Conservation (phyloP, 2,329 filamentous ascomycete species). For the Macroventuria anomochaeta region DNA sequence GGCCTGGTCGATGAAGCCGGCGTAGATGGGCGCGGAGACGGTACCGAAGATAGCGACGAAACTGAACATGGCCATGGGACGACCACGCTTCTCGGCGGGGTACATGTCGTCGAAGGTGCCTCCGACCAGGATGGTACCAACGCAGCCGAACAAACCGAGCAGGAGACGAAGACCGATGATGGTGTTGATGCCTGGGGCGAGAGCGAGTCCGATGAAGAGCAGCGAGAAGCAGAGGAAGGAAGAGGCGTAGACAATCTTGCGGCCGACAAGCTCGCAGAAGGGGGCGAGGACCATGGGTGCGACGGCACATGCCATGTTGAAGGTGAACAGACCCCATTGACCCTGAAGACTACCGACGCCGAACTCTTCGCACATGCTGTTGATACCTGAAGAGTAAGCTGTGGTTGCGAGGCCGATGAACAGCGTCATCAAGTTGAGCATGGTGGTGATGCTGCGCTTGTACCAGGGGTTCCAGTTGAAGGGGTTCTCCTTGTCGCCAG, state of each 20-base stretch:
- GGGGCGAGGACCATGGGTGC: constrained; percentile 37
- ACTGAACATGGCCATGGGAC: constrained; percentile 39
- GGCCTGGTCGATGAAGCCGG: constrained; percentile 61
- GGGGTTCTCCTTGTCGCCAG: constrained; percentile 34
- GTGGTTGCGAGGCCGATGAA: constrained; percentile 39
- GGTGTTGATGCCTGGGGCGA: constrained; percentile 31
- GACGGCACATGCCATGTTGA: constrained; percentile 37
- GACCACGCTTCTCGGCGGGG: constrained; percentile 34
- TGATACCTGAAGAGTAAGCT: constrained; percentile 36
- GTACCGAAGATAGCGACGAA: constrained; percentile 52
- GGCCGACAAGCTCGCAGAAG: constrained; percentile 36
- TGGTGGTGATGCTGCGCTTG: constrained; percentile 37
- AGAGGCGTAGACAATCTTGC: constrained; percentile 34
- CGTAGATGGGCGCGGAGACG: constrained; percentile 61
- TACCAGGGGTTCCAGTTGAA: constrained; percentile 42
- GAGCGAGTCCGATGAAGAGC: constrained; percentile 35
- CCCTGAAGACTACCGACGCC: constrained; percentile 31
- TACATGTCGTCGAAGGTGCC: constrained; percentile 41
- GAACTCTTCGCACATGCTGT: constrained; percentile 37
- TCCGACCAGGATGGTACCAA: constrained; percentile 37
- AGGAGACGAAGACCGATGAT: constrained; percentile 38
- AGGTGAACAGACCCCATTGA: constrained; percentile 36
- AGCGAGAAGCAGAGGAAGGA: constrained; percentile 37
- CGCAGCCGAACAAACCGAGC: constrained; percentile 36
- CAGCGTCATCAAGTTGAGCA: constrained; percentile 37